These are phyloP conservation scores for Vitis amurensis DNA, from an alignment of 164 flowering plant species.

Conservation along the genomic window DNA sequence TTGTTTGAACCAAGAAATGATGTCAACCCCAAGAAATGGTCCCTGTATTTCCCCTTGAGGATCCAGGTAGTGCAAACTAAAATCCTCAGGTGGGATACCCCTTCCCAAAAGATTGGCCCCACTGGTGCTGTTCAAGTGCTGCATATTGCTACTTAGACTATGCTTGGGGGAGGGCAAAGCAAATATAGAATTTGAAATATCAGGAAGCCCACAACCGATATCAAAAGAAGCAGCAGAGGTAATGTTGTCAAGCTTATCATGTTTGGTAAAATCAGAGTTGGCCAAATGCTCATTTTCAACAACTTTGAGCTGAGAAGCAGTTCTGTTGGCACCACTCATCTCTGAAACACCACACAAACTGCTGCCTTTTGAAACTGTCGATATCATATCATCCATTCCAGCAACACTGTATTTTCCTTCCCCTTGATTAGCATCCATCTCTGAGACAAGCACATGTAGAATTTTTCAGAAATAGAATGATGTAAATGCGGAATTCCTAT, in stretches of 20 bases:
- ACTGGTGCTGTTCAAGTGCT: conserved; percentile 13
- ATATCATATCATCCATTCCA: background rate
- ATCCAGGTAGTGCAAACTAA: conserved; percentile 74
- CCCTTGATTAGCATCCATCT: conserved; percentile 11
- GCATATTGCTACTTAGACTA: conserved; percentile 18
- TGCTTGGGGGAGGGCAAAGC: conserved; percentile 30
- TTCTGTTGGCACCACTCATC: conserved; percentile 12
- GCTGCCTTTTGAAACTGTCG: conserved; percentile 10
- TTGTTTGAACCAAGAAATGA: conserved; percentile 88
- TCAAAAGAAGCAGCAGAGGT: conserved; percentile 28
- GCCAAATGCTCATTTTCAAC: conserved; percentile 17
- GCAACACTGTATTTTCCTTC: conserved; percentile 18
- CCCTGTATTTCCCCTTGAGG: conserved; percentile 95
- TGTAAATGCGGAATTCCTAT: background rate
- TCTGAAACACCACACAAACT: conserved; percentile 12
- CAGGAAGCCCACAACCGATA: conserved; percentile 29
- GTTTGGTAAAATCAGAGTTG: conserved; percentile 17
- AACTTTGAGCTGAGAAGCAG: conserved; percentile 19
- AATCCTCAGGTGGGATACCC: conserved; percentile 55
- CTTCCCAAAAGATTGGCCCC: conserved; percentile 26
- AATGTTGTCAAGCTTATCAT: conserved; percentile 18
- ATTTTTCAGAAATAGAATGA: conserved; percentile 3
- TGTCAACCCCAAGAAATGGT: conserved; percentile 84
- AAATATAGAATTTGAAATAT: conserved; percentile 46
- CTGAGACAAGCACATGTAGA: conserved; percentile 23